Percentiles rank a stretch among this genome's conserved stretches.
These are phyloP conservation scores for Aurantiochytrium sp. DNA, from an alignment of 108 stramenopile species.

Conservation along the genomic window DNA sequence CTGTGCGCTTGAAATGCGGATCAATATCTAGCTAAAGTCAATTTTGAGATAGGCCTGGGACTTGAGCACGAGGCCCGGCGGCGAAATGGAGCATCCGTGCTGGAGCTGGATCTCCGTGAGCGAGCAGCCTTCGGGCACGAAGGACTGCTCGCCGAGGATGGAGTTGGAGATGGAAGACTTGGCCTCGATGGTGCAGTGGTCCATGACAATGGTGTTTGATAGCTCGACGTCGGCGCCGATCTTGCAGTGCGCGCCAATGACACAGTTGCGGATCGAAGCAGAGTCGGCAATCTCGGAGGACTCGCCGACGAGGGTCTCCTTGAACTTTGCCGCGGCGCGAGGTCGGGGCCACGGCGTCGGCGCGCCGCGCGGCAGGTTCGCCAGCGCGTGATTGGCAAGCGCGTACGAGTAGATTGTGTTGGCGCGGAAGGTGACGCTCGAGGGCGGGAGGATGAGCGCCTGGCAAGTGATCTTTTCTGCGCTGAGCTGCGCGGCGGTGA, in stretches of 20 bases:
- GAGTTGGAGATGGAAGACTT: neutral
- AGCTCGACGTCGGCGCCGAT: neutral
- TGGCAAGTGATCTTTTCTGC: neutral
- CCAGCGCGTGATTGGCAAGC: neutral
- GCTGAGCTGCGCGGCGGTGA: neutral
- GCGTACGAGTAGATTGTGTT: conserved; percentile 5
- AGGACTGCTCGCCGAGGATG: neutral
- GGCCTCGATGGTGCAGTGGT: conserved; percentile 26
- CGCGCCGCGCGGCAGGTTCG: neutral
- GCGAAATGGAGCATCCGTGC: neutral
- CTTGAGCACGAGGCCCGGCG: neutral
- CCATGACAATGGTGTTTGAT: neutral
- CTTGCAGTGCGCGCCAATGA: conserved; percentile 4
- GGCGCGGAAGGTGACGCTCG: neutral
- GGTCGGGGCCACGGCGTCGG: neutral
- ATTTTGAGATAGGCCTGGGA: neutral
- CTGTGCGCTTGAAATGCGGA: too few relatives aligned
- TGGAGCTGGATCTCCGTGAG: conserved; percentile 23
- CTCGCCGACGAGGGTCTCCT: neutral
- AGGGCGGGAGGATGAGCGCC: neutral
- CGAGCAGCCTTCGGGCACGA: neutral
- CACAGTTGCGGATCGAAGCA: neutral
- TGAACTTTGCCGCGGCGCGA: neutral
- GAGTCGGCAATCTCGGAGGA: neutral
- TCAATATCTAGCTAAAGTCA: conserved; percentile 23